phyloP scores from a whole-genome alignment of 106 monocot genomes.

The Alisma plantagoaquatica region DNA sequence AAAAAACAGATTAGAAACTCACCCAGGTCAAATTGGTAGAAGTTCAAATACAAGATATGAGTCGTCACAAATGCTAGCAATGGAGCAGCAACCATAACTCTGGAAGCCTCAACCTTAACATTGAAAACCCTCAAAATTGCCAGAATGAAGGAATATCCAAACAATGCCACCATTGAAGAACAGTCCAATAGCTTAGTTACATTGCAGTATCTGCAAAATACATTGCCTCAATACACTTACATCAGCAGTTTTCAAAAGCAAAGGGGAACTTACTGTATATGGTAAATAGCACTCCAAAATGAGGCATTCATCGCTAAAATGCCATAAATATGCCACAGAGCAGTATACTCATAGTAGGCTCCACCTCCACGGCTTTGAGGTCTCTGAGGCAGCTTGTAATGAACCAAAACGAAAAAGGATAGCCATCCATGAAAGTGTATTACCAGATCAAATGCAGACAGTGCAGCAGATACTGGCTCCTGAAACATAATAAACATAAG shows the following conservation, averaged over 20 bases:
- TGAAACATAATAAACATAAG: background rate
- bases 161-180: slow-evolving; percentile 72
- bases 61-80: slow-evolving; percentile 82
- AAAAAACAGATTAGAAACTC: slow-evolving; percentile 10
- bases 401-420: slow-evolving; percentile 1
- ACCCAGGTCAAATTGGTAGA: slow-evolving; percentile 80
- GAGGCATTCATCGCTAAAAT: background rate
- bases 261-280: background rate
- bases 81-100: slow-evolving; percentile 82
- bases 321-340: background rate
- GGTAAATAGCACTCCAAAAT: slow-evolving; percentile 5
- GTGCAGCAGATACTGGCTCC: background rate
- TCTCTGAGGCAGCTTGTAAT: background rate
- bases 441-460: background rate
- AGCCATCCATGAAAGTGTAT: slow-evolving; percentile 3
- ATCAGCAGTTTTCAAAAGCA: too few relatives aligned
- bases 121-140: slow-evolving; percentile 52
- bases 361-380: background rate
- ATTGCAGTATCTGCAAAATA: slow-evolving; percentile 49
- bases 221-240: too few relatives aligned
- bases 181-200: slow-evolving; percentile 82
- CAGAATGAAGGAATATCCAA: slow-evolving; percentile 73
- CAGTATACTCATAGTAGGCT: background rate
- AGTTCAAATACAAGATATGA: slow-evolving; percentile 76
- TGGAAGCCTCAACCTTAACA: slow-evolving; percentile 69